Evolutionary conservation across 2,329 filamentous ascomycete species (phyloP), one percentile per base, ranked within the genome.

Genomic region (Amauroascus niger): DNA sequence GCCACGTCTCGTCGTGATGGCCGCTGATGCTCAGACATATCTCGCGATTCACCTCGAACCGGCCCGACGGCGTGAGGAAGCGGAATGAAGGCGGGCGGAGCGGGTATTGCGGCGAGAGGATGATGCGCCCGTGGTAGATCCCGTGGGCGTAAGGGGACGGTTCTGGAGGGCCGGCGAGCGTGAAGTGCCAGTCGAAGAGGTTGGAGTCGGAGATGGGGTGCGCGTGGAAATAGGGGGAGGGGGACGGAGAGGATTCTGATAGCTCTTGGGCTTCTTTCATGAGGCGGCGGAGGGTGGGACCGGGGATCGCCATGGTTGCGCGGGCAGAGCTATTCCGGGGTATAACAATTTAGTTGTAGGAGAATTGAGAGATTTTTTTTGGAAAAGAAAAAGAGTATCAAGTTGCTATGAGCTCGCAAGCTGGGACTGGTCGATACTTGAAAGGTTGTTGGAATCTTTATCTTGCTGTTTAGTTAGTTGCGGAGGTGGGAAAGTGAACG

Each of bases 181-280:
- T 98, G 73, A 97, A 98, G 75, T 98, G 93, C 93, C 93, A 98
- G 72, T 97, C 90, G 72, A 95, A 95, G 52, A 98, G 83, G 71
- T 97, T 89, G 30, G 81, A 77, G 66, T 97, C 91, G 58, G 91
- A 81, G 37, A 73, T 68, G 0, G 93, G 93, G 3, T 83, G 77
- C 39, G 91, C 93, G 61, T 85, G 81, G 71, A 91, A 94, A 73
- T 95, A 88, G 52, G 87, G 76, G 1, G 88, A 93, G 3, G 91
- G 88, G 35, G 86, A 79, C 55, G 76, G 76, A 54, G 86, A 82
- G 18, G 84, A 78, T 49, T 74, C 78, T 57, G 87, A 83, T 53
- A 98, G 81, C 68, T 97, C 93, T 55, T 86, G 79, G 55, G 91
- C 90, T 81, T 97, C 93, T 71, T 88, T 88, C 65, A 96, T 63